Conservation (phyloP, 2,329 filamentous ascomycete genomes). For the Fusarium illudens region DNA sequence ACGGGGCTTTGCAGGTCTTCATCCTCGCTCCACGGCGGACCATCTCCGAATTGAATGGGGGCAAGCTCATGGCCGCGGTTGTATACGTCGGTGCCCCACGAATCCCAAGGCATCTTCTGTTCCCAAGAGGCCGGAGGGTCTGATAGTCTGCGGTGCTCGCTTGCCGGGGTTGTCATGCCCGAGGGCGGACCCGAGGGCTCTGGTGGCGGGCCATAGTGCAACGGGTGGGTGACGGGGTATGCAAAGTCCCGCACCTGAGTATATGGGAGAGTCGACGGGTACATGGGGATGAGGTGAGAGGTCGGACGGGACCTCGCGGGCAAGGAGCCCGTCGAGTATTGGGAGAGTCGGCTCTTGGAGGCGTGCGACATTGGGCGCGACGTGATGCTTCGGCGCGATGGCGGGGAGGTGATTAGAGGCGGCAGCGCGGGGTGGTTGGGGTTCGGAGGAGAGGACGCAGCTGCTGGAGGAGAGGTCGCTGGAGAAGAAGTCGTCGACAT, state of each 20-base stretch:
- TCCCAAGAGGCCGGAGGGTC: slow-evolving; percentile 84
- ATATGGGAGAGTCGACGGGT: slow-evolving; percentile 86
- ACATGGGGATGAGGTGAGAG: slow-evolving; percentile 83
- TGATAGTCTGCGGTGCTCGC: slow-evolving; percentile 81
- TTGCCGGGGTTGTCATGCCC: slow-evolving; percentile 83
- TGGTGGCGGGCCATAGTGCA: slow-evolving; percentile 93
- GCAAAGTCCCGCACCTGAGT: slow-evolving; percentile 96
- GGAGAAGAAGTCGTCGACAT: slow-evolving; percentile 67
- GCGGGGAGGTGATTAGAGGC: slow-evolving; percentile 65
- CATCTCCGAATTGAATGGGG: slow-evolving; percentile 84
- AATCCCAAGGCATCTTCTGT: slow-evolving; percentile 67
- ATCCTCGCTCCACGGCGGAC: slow-evolving; percentile 93
- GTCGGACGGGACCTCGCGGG: slow-evolving; percentile 77
- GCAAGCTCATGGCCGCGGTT: slow-evolving; percentile 76
- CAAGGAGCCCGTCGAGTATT: slow-evolving; percentile 78
- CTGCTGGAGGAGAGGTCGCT: slow-evolving; percentile 61
- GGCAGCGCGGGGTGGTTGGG: slow-evolving; percentile 63
- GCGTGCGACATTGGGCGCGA: slow-evolving; percentile 77
- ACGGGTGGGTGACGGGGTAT: slow-evolving; percentile 80
- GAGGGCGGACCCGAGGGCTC: slow-evolving; percentile 76
- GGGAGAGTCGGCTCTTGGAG: slow-evolving; percentile 82
- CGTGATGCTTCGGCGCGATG: slow-evolving; percentile 66
- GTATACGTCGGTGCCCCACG: slow-evolving; percentile 62
- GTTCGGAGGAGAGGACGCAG: slow-evolving; percentile 56
- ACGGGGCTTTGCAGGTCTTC: slow-evolving; percentile 94